Conservation (phyloP, 306 rosid species). For the Acacia confusa region DNA sequence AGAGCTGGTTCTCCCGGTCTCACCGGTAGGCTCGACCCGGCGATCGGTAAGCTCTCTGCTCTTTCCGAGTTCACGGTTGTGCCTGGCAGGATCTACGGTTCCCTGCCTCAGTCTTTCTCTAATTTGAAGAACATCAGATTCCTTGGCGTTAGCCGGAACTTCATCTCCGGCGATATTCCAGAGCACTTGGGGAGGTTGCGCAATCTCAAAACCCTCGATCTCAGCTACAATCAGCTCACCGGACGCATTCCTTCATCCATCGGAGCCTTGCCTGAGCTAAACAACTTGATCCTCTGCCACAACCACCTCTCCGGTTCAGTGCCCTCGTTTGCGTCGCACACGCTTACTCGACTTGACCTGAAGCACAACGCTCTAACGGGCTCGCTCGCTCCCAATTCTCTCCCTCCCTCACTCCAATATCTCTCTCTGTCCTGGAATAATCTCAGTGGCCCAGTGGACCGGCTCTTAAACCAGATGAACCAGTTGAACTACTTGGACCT, state of each 20-base stretch:
- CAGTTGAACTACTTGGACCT: slow-evolving; percentile 75
- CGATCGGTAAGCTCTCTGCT: slow-evolving; percentile 66
- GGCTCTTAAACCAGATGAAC: slow-evolving; percentile 52
- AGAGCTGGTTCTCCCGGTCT: slow-evolving; percentile 86
- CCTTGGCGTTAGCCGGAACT: slow-evolving; percentile 83
- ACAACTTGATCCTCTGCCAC: slow-evolving; percentile 75
- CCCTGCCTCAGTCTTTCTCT: slow-evolving; percentile 61
- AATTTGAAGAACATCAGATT: slow-evolving; percentile 65
- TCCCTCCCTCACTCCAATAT: slow-evolving; percentile 73
- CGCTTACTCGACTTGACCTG: slow-evolving; percentile 75
- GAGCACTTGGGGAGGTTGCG: slow-evolving; percentile 45
- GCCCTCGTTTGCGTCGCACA: slow-evolving; percentile 54
- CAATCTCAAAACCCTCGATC: slow-evolving; percentile 67
- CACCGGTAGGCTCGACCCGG: slow-evolving; percentile 67
- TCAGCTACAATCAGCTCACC: slow-evolving; percentile 76
- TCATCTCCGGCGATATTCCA: slow-evolving; percentile 80
- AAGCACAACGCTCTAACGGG: slow-evolving; percentile 82
- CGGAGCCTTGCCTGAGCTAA: slow-evolving; percentile 56
- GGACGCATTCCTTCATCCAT: slow-evolving; percentile 69
- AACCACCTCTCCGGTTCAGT: slow-evolving; percentile 76
- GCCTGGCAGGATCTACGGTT: slow-evolving; percentile 77
- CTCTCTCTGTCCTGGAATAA: slow-evolving; percentile 85
- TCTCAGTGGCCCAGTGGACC: slow-evolving; percentile 64
- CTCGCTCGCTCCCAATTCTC: slow-evolving; percentile 54
- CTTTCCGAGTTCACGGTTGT: slow-evolving; percentile 76